Conservation (phyloP, 495 filamentous ascomycete species). For the Rostrohypoxylon terebratum region DNA sequence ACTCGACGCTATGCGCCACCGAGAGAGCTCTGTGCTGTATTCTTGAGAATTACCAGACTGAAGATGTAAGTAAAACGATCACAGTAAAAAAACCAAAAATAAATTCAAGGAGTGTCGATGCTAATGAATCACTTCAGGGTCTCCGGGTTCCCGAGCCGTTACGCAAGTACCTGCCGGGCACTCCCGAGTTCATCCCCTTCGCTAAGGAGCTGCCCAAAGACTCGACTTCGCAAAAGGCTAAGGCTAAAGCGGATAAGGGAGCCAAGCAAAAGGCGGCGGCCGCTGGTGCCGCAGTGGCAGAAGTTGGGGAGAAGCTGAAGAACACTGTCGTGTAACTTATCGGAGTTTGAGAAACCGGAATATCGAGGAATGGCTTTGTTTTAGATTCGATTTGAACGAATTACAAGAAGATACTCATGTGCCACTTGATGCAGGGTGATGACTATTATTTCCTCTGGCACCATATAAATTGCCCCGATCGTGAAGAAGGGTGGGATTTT, state of each 20-base stretch:
- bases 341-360: neutral
- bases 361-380: neutral
- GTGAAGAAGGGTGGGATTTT: neutral
- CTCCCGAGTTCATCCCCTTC: conserved; percentile 87
- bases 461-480: neutral
- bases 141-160: conserved; percentile 87
- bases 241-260: conserved; percentile 43
- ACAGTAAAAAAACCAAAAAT: neutral
- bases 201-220: conserved; percentile 83
- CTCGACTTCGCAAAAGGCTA: conserved; percentile 57
- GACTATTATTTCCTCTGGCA: neutral
- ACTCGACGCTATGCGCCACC: conserved; percentile 91
- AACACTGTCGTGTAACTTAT: conserved; percentile 35
- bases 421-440: neutral
- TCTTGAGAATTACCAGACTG: conserved; percentile 95
- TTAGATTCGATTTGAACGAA: conserved; percentile 2
- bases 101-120: conserved; percentile 3
- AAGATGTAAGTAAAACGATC: conserved; percentile 68
- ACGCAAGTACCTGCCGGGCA: conserved; percentile 90
- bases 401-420: conserved; percentile 7
- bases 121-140: conserved; percentile 64
- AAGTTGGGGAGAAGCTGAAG: conserved; percentile 44
- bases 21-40: conserved; percentile 94
- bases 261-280: conserved; percentile 37
- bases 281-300: conserved; percentile 31